Percentiles rank a stretch among this genome's conserved stretches.
phyloP scores from a whole-genome alignment of 2,329 filamentous ascomycete species.

The Alternaria rosae region DNA sequence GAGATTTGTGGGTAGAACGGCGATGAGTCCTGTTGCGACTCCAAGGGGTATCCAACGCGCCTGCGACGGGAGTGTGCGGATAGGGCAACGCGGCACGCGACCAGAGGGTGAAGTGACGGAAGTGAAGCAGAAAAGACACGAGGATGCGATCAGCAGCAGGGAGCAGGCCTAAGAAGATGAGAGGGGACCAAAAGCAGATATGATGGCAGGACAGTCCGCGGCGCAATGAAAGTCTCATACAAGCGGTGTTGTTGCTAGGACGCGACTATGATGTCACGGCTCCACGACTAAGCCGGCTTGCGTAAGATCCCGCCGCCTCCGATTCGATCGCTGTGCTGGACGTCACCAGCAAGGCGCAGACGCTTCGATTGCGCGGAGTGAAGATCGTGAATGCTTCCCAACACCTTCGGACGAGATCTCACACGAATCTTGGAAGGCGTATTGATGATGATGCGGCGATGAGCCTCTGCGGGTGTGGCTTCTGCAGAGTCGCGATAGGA shows the following conservation, averaged over 20 bases:
- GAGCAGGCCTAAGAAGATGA: constrained; percentile 6
- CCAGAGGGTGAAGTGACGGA: not conserved
- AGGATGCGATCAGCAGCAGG: constrained; percentile 3
- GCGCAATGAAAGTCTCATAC: constrained; percentile 13
- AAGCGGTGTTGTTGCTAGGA: constrained; percentile 12
- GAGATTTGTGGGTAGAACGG: not conserved
- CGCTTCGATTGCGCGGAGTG: constrained; percentile 1
- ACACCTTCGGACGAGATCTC: not conserved
- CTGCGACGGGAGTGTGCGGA: constrained; percentile 9
- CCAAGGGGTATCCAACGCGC: not conserved
- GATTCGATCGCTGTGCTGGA: constrained; percentile 8
- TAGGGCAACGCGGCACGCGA: constrained; percentile 10
- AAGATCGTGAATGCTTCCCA: not conserved
- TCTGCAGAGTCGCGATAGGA: constrained; percentile 3
- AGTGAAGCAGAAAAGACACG: constrained; percentile 4
- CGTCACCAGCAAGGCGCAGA: constrained; percentile 14
- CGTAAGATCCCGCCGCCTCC: constrained; percentile 15
- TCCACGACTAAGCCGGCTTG: constrained; percentile 12
- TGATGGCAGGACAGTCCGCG: not conserved
- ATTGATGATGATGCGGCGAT: constrained; percentile 3
- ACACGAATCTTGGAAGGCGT: not conserved
- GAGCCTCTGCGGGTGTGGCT: constrained; percentile 7
- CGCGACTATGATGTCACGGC: constrained; percentile 21
- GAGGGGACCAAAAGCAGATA: constrained; percentile 7
- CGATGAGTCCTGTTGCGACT: not conserved